These are phyloP conservation scores for Boletales sp. DNA, from an alignment of 768 basidiomycete genomes.

Conservation along the genomic window DNA sequence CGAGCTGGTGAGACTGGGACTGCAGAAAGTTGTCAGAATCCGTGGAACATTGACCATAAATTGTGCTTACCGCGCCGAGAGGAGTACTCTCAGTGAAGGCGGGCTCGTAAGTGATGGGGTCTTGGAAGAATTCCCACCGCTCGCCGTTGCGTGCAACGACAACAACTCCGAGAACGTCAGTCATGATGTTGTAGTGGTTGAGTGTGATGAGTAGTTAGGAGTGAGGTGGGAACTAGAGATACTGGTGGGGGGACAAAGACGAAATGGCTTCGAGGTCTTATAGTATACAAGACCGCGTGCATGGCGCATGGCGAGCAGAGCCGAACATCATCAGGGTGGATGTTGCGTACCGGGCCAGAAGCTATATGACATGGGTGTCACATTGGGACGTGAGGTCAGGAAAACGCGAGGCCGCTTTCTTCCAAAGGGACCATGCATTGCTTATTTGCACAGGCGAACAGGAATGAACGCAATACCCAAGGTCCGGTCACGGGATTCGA, in stretches of 20 bases:
- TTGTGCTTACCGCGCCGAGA: conserved; percentile 59
- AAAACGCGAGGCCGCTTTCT: conserved; percentile 32
- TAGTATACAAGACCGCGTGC: conserved; percentile 26
- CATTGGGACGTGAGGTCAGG: conserved; percentile 25
- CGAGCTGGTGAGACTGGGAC: conserved; percentile 68
- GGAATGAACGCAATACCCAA: conserved; percentile 26
- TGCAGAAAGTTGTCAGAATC: conserved; percentile 23
- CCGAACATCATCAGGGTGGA: conserved; percentile 24
- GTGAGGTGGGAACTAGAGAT: conserved; percentile 15
- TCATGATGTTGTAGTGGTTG: conserved; percentile 20
- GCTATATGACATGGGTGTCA: conserved; percentile 17
- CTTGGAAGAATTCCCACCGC: conserved; percentile 64
- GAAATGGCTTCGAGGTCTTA: conserved; percentile 16
- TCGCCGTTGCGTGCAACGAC: conserved; percentile 79
- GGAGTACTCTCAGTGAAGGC: conserved; percentile 68
- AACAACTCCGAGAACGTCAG: conserved; percentile 71
- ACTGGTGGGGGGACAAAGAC: conserved; percentile 13
- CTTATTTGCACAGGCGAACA: conserved; percentile 26
- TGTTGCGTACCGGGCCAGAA: conserved; percentile 15
- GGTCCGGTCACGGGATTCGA: conserved; percentile 16
- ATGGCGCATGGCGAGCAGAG: conserved; percentile 24
- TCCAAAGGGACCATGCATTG: conserved; percentile 24
- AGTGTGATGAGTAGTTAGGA: conserved; percentile 13
- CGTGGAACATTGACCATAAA: background rate
- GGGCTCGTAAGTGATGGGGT: conserved; percentile 63